phyloP scores from a whole-genome alignment of 2,329 filamentous ascomycete genomes.

The Shiraia bambusicola region DNA sequence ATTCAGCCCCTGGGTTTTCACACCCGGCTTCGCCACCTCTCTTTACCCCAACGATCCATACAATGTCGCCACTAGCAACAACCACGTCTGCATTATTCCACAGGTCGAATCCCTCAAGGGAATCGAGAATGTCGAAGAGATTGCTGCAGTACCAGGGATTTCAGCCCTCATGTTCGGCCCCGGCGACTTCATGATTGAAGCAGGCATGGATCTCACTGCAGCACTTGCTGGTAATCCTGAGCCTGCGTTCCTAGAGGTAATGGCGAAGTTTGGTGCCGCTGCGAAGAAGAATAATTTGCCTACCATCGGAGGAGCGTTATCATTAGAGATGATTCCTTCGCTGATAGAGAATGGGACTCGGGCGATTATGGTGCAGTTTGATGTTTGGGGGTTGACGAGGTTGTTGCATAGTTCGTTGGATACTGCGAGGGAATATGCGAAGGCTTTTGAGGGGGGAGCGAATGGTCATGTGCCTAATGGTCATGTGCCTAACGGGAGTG shows the following conservation, averaged over 20 bases:
- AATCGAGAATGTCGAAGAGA: constrained; percentile 28
- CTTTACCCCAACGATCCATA: constrained; percentile 27
- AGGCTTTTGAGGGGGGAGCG: constrained; percentile 15
- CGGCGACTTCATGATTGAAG: constrained; percentile 30
- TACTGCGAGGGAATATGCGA: constrained; percentile 18
- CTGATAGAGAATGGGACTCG: constrained; percentile 22
- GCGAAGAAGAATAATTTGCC: constrained; percentile 25
- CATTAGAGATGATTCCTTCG: constrained; percentile 20
- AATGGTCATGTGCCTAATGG: constrained; percentile 10
- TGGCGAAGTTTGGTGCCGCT: constrained; percentile 22
- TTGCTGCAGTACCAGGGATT: constrained; percentile 28
- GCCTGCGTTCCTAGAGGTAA: constrained; percentile 18
- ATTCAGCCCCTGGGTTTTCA: constrained; percentile 31
- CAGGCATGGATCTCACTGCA: constrained; percentile 20
- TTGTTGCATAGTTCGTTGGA: constrained; percentile 19
- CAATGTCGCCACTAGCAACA: constrained; percentile 26
- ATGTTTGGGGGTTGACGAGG: constrained; percentile 26
- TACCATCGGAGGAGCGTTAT: constrained; percentile 25
- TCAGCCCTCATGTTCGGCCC: constrained; percentile 29
- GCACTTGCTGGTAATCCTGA: constrained; percentile 18
- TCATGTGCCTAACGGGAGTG: not conserved
- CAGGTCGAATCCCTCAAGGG: constrained; percentile 32
- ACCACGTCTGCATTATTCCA: constrained; percentile 28
- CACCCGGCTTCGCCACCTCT: constrained; percentile 19
- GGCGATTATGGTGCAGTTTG: constrained; percentile 26